These are phyloP conservation scores for Batkoa obscura DNA, from an alignment of 371 early-diverging fungal species.

Conservation along the genomic window DNA sequence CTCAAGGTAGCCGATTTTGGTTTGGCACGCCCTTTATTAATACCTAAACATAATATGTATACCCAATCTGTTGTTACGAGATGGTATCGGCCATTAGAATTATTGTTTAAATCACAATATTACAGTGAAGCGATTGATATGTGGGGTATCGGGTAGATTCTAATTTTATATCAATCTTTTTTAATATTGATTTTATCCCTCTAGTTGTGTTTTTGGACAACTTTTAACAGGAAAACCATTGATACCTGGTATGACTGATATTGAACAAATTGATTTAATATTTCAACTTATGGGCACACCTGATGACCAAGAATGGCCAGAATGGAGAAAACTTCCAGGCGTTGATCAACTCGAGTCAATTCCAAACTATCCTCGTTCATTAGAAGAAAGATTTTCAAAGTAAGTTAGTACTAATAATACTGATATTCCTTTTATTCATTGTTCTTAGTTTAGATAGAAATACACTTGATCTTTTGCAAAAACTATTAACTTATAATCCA, in stretches of 20 bases:
- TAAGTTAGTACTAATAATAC: too few relatives aligned
- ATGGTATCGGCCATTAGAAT: conserved; percentile 97
- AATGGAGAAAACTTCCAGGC: conserved; percentile 41
- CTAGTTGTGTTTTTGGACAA: conserved; percentile 65
- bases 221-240: conserved; percentile 57
- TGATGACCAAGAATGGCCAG: conserved; percentile 45
- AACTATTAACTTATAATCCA: conserved; percentile 63
- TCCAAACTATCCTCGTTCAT: too few relatives aligned
- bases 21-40: conserved; percentile 38
- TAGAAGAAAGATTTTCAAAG: too few relatives aligned
- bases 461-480: conserved; percentile 10
- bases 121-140: conserved; percentile 90
- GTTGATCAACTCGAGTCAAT: too few relatives aligned
- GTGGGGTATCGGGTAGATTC: conserved; percentile 87
- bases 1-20: conserved; percentile 88
- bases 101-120: conserved; percentile 64
- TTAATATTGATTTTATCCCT: too few relatives aligned
- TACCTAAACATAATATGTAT: conserved; percentile 13
- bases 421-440: too few relatives aligned
- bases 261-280: conserved; percentile 64
- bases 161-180: too few relatives aligned
- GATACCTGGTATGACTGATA: conserved; percentile 57
- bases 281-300: conserved; percentile 30
- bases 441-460: conserved; percentile 11
- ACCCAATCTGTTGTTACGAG: conserved; percentile 90